Percentiles rank a stretch among this genome's conserved stretches.
Conservation (phyloP, 345 rosid genomes). For the Sisymbrium altissimum region DNA sequence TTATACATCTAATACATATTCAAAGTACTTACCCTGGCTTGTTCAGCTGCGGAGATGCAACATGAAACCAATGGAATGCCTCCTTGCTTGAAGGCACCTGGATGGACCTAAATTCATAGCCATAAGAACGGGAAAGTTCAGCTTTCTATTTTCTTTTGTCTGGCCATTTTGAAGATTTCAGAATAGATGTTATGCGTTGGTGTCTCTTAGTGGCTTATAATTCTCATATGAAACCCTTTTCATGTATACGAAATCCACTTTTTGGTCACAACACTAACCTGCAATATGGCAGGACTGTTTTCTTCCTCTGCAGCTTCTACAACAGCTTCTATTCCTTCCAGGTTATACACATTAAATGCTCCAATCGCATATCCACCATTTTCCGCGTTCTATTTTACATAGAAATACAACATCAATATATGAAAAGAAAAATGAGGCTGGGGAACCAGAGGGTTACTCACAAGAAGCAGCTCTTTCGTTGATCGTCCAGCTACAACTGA, state of each 20-base stretch:
- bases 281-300: conserved; percentile 90
- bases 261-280: conserved; percentile 45
- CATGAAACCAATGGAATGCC: conserved; percentile 80
- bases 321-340: conserved; percentile 95
- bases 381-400: conserved; percentile 67
- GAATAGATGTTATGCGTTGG: not conserved
- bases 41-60: conserved; percentile 83
- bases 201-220: not conserved
- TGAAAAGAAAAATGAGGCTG: not conserved
- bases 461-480: conserved; percentile 75
- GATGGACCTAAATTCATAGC: conserved; percentile 66
- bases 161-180: not conserved
- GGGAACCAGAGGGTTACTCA: conserved; percentile 32
- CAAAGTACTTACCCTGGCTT: conserved; percentile 65
- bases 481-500: conserved; percentile 56
- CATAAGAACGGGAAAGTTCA: not conserved
- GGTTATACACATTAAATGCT: conserved; percentile 92
- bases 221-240: conserved; percentile 9
- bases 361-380: conserved; percentile 90
- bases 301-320: conserved; percentile 96
- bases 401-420: conserved; percentile 31
- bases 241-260: not conserved
- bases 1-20: not conserved
- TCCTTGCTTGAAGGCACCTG: conserved; percentile 79
- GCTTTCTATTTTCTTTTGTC: not conserved